These are phyloP conservation scores for Lentithecium fluviatile DNA, from an alignment of 495 filamentous ascomycete species.

Conservation along the genomic window DNA sequence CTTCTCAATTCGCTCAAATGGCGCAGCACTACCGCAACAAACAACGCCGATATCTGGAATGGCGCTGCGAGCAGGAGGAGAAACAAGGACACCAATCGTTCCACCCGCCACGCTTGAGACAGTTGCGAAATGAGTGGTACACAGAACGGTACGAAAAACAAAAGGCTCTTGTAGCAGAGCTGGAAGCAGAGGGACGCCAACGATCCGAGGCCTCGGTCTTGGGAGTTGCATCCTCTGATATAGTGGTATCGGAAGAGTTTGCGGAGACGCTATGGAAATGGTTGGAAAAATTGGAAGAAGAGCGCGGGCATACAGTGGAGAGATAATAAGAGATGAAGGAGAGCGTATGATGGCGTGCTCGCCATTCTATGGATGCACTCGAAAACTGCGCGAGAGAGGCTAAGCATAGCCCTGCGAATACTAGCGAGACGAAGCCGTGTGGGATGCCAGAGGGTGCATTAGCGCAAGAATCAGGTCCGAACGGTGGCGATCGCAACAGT, in stretches of 20 bases:
- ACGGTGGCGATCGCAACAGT: too few relatives aligned
- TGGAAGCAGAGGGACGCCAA: not conserved
- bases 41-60: conserved; percentile 17
- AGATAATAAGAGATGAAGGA: not conserved
- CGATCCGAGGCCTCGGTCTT: not conserved
- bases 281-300: not conserved
- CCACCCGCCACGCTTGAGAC: conserved; percentile 9
- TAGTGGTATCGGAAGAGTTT: not conserved
- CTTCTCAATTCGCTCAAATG: too few relatives aligned
- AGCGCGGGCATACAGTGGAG: not conserved
- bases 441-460: too few relatives aligned
- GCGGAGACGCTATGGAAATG: conserved; percentile 2
- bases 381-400: too few relatives aligned
- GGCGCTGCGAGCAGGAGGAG: conserved; percentile 5
- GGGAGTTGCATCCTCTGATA: not conserved
- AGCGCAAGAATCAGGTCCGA: too few relatives aligned
- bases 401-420: not conserved
- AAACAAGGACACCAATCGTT: not conserved
- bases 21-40: conserved; percentile 21
- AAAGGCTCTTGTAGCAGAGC: not conserved
- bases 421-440: too few relatives aligned
- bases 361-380: too few relatives aligned
- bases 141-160: conserved; percentile 14
- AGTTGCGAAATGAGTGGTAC: conserved; percentile 14
- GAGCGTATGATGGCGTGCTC: not conserved